Evolutionary conservation across 768 basidiomycete genomes (phyloP).

Genomic region (Amanita muscaria): DNA sequence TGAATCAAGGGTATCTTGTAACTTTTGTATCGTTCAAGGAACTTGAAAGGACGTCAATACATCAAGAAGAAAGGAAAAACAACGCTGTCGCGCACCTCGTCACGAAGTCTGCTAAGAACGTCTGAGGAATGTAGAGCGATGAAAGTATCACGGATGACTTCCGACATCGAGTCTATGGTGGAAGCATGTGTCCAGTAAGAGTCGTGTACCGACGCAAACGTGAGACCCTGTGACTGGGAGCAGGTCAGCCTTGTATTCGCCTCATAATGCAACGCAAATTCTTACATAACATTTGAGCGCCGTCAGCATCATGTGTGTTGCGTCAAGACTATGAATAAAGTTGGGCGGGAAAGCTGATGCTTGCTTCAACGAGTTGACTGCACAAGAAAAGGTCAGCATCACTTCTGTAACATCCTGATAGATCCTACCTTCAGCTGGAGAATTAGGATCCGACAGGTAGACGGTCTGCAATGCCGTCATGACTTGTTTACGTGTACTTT

Average conservation of each 20-base stretch:
- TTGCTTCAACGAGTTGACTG: constrained; percentile 80
- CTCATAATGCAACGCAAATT: constrained; percentile 5
- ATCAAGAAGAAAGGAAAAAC: constrained; percentile 1
- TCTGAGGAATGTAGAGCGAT: constrained; percentile 86
- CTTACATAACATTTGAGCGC: constrained; percentile 81
- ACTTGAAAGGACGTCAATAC: constrained; percentile 32
- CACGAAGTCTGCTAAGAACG: constrained; percentile 60
- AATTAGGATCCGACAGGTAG: constrained; percentile 81
- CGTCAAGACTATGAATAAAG: constrained; percentile 95
- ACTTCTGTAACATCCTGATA: background rate
- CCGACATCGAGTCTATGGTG: constrained; percentile 81
- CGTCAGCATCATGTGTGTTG: constrained; percentile 97
- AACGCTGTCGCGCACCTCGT: constrained; percentile 66
- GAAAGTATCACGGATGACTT: constrained; percentile 86
- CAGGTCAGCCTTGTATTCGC: constrained; percentile 7
- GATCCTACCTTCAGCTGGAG: constrained; percentile 52
- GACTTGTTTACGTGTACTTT: constrained; percentile 73
- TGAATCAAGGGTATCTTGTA: constrained; percentile 54
- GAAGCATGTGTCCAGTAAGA: constrained; percentile 98
- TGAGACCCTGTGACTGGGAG: constrained; percentile 55
- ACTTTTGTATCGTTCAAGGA: constrained; percentile 66
- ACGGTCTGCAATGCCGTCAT: constrained; percentile 80
- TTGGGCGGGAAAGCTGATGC: constrained; percentile 98
- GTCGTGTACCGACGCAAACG: constrained; percentile 95
- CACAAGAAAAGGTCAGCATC: constrained; percentile 6